Evolutionary conservation across 495 filamentous ascomycete genomes (phyloP), one percentile per base, ranked within the genome.

Genomic region (Apiosordaria backusii): DNA sequence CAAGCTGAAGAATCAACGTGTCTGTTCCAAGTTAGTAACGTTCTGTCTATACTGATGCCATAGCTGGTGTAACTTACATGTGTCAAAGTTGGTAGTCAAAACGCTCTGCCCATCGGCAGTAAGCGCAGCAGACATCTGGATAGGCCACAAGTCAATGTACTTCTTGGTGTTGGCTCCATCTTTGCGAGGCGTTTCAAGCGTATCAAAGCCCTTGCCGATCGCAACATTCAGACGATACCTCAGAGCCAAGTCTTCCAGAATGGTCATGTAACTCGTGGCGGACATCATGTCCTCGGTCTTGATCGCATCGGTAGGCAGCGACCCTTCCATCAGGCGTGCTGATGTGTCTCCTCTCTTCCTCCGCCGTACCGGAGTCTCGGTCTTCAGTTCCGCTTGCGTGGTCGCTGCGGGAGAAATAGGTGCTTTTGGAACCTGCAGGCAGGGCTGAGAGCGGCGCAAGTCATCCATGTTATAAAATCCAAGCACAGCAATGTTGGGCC

Each of bases 11-110:
- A 66, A 96, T 96, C 29, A 96, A 78, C 0, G 92, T 96, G 74
- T 96, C 82, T 85, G 50, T 53, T 29, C 66, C 23, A 16, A n/a
- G 62, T 71, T 53, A 76, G 72, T n/a, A 53, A 58, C 1, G 16
- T 24, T 45, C 35, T 13, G 35, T 45, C 2, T 22, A 9, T 16
- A 22, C 10, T 19, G 40, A 22, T 23, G 22, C 7, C 3, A 57
- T 4, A 53, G 27, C 19, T 4, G 6, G 15, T 13, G 23, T 7
- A 2, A 73, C 82, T 77, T 63, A 83, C 82, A 96, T 9, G 91
- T 96, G 71, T 96, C 92, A 75, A 96, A 96, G 69, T 96, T 96
- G 0, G 92, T 95, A 3, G 92, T 96, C 57, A 92, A 72, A 19
- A 94, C 84, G 71, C 88, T 93, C 67, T 88, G 85, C 15, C 77